Percentiles rank a stretch among this genome's conserved stretches.
Conservation (phyloP, 106 monocot genomes). For the Xerophyta viscosa region DNA sequence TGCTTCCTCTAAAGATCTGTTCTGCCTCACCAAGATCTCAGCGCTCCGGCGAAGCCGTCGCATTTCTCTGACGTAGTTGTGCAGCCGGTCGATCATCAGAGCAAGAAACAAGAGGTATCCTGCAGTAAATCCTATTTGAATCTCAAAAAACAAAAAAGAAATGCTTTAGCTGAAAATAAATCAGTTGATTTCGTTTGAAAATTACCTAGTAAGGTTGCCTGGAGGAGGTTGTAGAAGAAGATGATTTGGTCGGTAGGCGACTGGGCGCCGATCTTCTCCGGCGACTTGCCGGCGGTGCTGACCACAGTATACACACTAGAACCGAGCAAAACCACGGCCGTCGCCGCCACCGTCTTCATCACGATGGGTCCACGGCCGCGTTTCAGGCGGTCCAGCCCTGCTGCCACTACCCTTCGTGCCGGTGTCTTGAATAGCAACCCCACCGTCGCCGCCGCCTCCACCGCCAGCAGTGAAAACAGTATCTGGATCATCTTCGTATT, state of each 20-base stretch:
- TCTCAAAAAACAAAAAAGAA: too few species aligned
- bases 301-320: neutral
- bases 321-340: neutral
- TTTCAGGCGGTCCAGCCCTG: neutral
- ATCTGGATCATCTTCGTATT: slow-evolving; percentile 1
- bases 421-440: neutral
- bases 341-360: neutral
- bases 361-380: neutral
- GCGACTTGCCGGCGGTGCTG: neutral
- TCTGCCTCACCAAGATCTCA: too few species aligned
- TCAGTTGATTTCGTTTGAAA: too few species aligned
- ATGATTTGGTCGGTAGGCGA: neutral
- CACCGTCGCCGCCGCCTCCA: neutral
- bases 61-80: too few species aligned
- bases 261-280: neutral
- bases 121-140: too few species aligned
- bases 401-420: neutral
- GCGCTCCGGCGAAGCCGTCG: too few species aligned
- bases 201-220: neutral
- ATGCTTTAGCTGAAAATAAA: too few species aligned
- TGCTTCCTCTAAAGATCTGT: too few species aligned
- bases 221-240: neutral
- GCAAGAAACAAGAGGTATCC: too few species aligned
- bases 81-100: too few species aligned
- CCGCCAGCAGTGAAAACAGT: neutral